These are phyloP conservation scores for Skeletonema potamos DNA, from an alignment of 108 stramenopile species.

Conservation along the genomic window DNA sequence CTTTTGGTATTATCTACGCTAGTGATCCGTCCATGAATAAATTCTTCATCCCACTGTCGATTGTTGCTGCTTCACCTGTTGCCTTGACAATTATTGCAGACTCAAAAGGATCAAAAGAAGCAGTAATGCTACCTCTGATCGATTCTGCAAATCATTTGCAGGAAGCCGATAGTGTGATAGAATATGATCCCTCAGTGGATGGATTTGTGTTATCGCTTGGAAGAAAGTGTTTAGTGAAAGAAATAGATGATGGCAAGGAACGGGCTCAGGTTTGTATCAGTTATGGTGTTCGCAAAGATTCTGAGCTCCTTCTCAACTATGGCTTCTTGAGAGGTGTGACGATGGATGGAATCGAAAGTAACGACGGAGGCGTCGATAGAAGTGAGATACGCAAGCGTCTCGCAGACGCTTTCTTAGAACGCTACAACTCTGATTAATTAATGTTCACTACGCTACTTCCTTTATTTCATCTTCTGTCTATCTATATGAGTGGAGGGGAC, in stretches of 20 bases:
- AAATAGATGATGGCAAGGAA: constrained; percentile 35
- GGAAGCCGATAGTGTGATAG: constrained; percentile 67
- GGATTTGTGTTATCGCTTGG: constrained; percentile 57
- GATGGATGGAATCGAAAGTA: constrained; percentile 11
- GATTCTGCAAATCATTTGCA: constrained; percentile 82
- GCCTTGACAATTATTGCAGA: constrained; percentile 46
- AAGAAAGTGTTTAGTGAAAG: constrained; percentile 58
- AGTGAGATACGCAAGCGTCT: constrained; percentile 23
- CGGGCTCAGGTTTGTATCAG: constrained; percentile 69
- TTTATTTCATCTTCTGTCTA: background rate
- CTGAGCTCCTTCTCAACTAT: constrained; percentile 74
- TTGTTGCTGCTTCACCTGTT: constrained; percentile 51
- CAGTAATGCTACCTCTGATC: constrained; percentile 73
- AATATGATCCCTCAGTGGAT: constrained; percentile 61
- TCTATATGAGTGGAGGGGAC: constrained; percentile 15
- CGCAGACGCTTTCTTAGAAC: constrained; percentile 29
- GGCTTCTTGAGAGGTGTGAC: constrained; percentile 67
- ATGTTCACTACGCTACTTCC: background rate
- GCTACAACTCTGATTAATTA: constrained; percentile 7
- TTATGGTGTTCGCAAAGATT: constrained; percentile 66
- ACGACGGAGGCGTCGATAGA: constrained; percentile 12
- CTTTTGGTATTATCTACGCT: constrained; percentile 37
- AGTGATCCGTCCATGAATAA: constrained; percentile 32
- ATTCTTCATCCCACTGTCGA: constrained; percentile 33
- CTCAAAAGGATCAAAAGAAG: constrained; percentile 46